Base-by-base conservation (phyloP, 2,329 filamentous ascomycete species). In the Fusarium torreyae region DNA sequence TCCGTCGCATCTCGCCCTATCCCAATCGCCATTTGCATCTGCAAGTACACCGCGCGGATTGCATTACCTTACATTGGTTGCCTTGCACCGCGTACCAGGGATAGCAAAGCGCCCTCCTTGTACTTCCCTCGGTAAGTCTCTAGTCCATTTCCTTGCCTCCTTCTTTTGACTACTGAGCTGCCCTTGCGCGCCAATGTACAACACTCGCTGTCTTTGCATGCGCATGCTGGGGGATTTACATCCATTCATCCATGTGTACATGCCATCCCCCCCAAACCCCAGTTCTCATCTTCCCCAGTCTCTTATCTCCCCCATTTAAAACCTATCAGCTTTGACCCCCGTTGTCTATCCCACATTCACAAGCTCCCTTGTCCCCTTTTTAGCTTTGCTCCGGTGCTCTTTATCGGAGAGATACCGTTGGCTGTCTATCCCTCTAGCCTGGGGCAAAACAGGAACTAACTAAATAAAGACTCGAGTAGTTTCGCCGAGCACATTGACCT, bases 301-400 rank as follows among this genome's bases (percentile, higher is more conserved):
- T 70, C 63, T 66, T 66, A 70, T 70, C 62, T 71, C 39, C 51
- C 57, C 71, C 68, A 53, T 66, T 57, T 53, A 73, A 46, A 63
- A 59, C 38, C 36, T 46, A 50, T 48, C 63, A 49, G 55, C 56
- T 64, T 69, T 56, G 51, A 66, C 68, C 66, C 56, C 49, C 66
- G 48, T 68, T 56, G 44, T 43, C 57, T 63, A 69, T 68, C 63
- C 64, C 70, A 66, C 59, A 70, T 45, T 52, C 61, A 51, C 62
- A 67, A 62, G 62, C 51, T 65, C 61, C 59, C 53, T 63, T 46
- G 42, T 60, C 71, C 44, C 33, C 42, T 48, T 22, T 50, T 52
- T 57, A 46, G 42, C 51, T 57, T 34, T 42, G 39, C 43, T 59
- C 61, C 54, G 39, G 55, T 62, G 36, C 52, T 68, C 66, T 63